These are phyloP conservation scores for Leccinum ochraceum DNA, from an alignment of 768 basidiomycete genomes.

Conservation along the genomic window DNA sequence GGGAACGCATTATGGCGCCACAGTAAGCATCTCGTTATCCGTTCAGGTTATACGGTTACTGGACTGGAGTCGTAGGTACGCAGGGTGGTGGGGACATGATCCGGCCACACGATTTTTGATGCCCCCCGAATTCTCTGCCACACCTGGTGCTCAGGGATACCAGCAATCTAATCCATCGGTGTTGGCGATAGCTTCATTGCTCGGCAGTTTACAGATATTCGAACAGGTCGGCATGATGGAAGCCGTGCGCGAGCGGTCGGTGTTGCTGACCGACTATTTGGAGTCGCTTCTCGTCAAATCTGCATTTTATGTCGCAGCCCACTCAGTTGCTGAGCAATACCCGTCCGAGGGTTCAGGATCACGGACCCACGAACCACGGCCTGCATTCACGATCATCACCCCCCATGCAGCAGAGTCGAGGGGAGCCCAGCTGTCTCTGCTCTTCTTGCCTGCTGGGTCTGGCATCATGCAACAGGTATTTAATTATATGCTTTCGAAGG, in stretches of 20 bases:
- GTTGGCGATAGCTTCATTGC: slow-evolving; percentile 73
- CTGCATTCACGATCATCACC: slow-evolving; percentile 91
- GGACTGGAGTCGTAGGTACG: slow-evolving; percentile 52
- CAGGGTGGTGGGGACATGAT: slow-evolving; percentile 99
- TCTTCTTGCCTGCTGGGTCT: slow-evolving; percentile 62
- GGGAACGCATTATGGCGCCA: slow-evolving; percentile 62
- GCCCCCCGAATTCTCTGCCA: slow-evolving; percentile 80
- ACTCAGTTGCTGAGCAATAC: slow-evolving; percentile 34
- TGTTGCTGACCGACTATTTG: slow-evolving; percentile 69
- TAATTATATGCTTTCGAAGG: slow-evolving; percentile 56
- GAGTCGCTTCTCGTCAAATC: slow-evolving; percentile 63
- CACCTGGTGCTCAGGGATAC: slow-evolving; percentile 90
- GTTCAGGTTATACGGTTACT: slow-evolving; percentile 8
- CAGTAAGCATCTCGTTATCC: slow-evolving; percentile 48
- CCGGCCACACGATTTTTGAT: slow-evolving; percentile 85
- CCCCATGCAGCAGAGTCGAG: slow-evolving; percentile 65
- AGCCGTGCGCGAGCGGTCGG: slow-evolving; percentile 66
- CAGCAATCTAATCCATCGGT: slow-evolving; percentile 95
- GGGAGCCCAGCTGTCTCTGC: slow-evolving; percentile 86
- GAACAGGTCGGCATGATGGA: slow-evolving; percentile 75
- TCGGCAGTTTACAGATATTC: slow-evolving; percentile 83
- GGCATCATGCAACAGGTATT: slow-evolving; percentile 73
- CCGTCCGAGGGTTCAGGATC: slow-evolving; percentile 23
- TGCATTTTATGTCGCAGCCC: slow-evolving; percentile 58
- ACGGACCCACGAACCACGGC: slow-evolving; percentile 7